Evolutionary conservation across 345 rosid species (phyloP), one percentile per base, ranked within the genome.

Genomic region (Melastoma malabathricum): DNA sequence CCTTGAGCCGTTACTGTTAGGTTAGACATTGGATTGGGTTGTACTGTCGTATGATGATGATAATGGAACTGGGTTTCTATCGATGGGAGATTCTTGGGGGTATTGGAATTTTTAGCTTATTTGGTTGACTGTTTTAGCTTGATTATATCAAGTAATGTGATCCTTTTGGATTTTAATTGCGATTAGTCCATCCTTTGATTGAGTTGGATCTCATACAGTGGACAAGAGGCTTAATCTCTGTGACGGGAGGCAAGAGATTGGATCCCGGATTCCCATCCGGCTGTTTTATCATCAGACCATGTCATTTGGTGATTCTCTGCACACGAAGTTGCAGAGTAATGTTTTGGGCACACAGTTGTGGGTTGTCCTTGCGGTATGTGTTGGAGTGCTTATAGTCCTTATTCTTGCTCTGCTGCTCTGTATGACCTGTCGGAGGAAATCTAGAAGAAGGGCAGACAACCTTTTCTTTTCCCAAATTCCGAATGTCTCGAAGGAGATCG

Each of bases 281-380:
- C 41, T 15, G n/a, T 50, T 50, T 17, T 34, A 7, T 20, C 19
- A 18, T 45, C 41, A 16, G 66, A 68, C 49, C 41, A 92, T 92
- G 98, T 65, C 81, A 15, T 66, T 81, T 52, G 77, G 71, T 53
- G 69, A 69, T 60, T 71, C 77, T 55, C 65, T 92, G 59, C 78
- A 78, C 59, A 60, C 82, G 13, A 80, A 87, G 53, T 62, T 92
- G 60, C 81, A 87, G 3, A 76, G 73, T 78, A 87, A 69, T 5
- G 47, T 79, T 68, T 72, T 92, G 54, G 98, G 98, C 67, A 58
- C 88, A 43, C 79, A 92, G 54, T 56, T 87, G 44, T 92, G 96
- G 96, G 95, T 87, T 47, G 66, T 84, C 79, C 76, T 92, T 23
- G 84, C 94, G 51, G 55, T 83, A 53, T 70, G 76, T 19, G 89